A percentile compares a stretch with the other conserved stretches of the same genome.
Conservation (phyloP, 805 yeast species). For the Pichia cephalocereana region DNA sequence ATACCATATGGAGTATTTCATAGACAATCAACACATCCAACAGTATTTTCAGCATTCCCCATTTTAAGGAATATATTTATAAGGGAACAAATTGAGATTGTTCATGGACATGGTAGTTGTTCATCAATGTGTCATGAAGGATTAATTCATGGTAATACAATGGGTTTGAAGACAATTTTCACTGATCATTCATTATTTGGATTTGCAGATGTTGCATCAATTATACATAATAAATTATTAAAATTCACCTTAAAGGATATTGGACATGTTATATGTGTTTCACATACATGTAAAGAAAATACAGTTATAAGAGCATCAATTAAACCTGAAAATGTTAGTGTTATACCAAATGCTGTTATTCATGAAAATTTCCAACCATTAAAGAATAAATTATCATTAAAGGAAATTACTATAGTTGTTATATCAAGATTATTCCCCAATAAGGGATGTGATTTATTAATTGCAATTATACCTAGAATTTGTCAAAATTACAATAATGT, state of each 20-base stretch:
- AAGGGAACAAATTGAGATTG: constrained; percentile 77
- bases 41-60: constrained; percentile 85
- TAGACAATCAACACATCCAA: constrained; percentile 79
- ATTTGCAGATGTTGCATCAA: constrained; percentile 75
- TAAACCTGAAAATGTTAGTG: constrained; percentile 72
- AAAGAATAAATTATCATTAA: constrained; percentile 20
- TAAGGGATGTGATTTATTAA: constrained; percentile 86
- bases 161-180: constrained; percentile 87
- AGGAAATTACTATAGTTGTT: constrained; percentile 71
- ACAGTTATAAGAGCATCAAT: constrained; percentile 81
- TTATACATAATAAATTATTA: constrained; percentile 76
- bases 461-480: constrained; percentile 76
- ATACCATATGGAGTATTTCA: constrained; percentile 76
- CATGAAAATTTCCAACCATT: constrained; percentile 68
- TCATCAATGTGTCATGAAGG: constrained; percentile 85
- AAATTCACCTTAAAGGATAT: constrained; percentile 78
- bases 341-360: constrained; percentile 93
- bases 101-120: constrained; percentile 93
- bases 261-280: constrained; percentile 92
- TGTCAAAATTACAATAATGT: constrained; percentile 58
- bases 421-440: constrained; percentile 91
- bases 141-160: constrained; percentile 79
- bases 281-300: constrained; percentile 94
- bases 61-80: constrained; percentile 74
- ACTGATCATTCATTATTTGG: constrained; percentile 97